Evolutionary conservation across 306 rosid species (phyloP), one percentile per base, ranked within the genome.

Genomic region (Rosa lucieae): DNA sequence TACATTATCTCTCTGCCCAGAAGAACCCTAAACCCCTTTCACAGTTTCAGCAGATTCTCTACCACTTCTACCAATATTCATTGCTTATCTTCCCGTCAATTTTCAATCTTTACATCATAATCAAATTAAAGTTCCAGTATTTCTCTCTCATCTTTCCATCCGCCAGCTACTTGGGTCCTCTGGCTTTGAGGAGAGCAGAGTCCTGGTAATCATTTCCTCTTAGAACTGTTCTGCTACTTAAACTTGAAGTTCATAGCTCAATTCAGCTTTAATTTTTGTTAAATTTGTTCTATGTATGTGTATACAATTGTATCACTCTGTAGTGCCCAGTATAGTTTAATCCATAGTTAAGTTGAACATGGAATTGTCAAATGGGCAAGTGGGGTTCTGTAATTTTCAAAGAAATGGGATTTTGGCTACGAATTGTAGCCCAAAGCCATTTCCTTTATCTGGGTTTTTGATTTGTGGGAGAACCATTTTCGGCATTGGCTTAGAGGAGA

Each of bases 311-410:
- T 70, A 40, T 40, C 73, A 10, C 42, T 62, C 14, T 1, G 40
- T 72, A 73, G 26, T 46, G 69, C 5, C 40, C 14, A 21, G 9
- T 44, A 39, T 17, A 70, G 73, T 63, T 65, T 35, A 17, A 1
- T 44, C 3, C 17, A 62, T 80, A 52, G 83, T 53, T 20, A 12
- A 61, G 4, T 55, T 53, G 68, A 20, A 73, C 43, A 81, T 85
- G 89, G 85, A 55, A 55, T 39, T 80, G 78, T 62, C 75, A 58
- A 82, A 86, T 63, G 80, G 51, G 58, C 81, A 83, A 67, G 51
- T 89, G 88, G 89, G 84, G 52, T 71, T 82, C 75, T 40, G 82
- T 43, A 61, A 67, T 76, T 69, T 84, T 66, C 88, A 86, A 63
- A 89, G 85, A 35, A 76, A 73, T 72, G 82, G 47, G 39, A 74